Conservation (phyloP, 768 basidiomycete genomes). For the Brasilioporus rufonigricans region DNA sequence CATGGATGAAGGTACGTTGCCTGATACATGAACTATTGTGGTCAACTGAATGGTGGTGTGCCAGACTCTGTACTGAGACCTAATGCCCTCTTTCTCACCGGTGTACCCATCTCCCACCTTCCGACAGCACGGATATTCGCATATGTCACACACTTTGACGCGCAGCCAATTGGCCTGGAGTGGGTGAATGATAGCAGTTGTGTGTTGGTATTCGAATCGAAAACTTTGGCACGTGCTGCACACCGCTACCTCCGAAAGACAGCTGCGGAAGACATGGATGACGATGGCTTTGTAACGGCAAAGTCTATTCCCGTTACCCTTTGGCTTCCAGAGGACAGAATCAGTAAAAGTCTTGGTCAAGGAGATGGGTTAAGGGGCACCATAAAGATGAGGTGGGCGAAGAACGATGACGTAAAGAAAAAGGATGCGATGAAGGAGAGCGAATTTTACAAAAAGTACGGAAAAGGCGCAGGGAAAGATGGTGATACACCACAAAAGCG, state of each 20-base stretch:
- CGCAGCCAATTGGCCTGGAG: conserved; percentile 72
- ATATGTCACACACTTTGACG: conserved; percentile 76
- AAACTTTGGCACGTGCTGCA: conserved; percentile 50
- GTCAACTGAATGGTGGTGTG: not conserved
- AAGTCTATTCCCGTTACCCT: conserved; percentile 68
- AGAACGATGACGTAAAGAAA: conserved; percentile 70
- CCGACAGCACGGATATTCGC: conserved; percentile 78
- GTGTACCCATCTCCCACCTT: conserved; percentile 69
- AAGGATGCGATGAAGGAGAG: conserved; percentile 70
- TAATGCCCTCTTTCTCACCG: conserved; percentile 72
- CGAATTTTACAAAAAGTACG: conserved; percentile 78
- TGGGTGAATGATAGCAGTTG: conserved; percentile 87
- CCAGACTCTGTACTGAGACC: conserved; percentile 49
- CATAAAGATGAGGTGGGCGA: conserved; percentile 78
- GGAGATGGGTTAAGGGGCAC: conserved; percentile 64
- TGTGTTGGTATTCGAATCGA: conserved; percentile 69
- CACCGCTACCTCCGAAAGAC: conserved; percentile 52
- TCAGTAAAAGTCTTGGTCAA: conserved; percentile 67
- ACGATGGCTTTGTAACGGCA: conserved; percentile 58
- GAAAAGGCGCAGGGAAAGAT: conserved; percentile 61
- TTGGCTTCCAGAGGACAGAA: conserved; percentile 80
- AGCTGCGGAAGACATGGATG: conserved; percentile 46
- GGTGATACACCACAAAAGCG: conserved; percentile 37
- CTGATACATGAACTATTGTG: conserved; percentile 3
- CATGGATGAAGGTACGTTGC: conserved; percentile 30